Base-by-base conservation (phyloP, 805 yeast species). In the Saturnispora saitoi region DNA sequence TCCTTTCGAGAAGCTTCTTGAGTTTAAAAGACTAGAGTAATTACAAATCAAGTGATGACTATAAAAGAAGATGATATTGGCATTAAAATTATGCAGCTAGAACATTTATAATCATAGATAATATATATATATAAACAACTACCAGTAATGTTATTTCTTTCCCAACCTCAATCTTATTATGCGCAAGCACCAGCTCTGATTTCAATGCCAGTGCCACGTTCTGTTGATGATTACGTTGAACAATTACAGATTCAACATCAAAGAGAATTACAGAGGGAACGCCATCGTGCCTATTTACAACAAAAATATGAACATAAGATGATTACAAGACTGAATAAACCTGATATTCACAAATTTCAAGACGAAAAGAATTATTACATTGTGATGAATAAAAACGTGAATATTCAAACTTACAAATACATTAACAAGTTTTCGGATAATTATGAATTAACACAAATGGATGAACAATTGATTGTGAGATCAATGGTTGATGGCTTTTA, bases 331-430 rank as follows among this genome's bases (percentile, higher is more conserved):
- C 24, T 34, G 19, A 54, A 50, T 34, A 47, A 50, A 31, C 54
- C 58, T 31, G 14, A 9, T 3, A 31, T 55, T 45, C 15, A 42
- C 11, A 8, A 52, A 7, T 38, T 46, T 5, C 59, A 60, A 43
- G 64, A 62, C 32, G 39, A 30, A 2, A 43, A 48, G 4, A 51
- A 57, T 26, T 63, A 62, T 41, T 60, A 60, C 32, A 22, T 63
- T 22, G 30, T 59, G 1, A 36, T 63, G 6, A 57, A 52, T 20
- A 59, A 60, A 22, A 43, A 34, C 11, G 32, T 48, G 3, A 32
- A 15, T 15, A 22, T 7, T 6, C 51, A 40, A 14, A 48, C 44
- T 10, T 22, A 38, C 5, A 45, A 34, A 40, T 49, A 32, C 17
- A 48, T 47, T 6, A 43, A 43, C 28, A 49, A 43, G 9, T 63